Evolutionary conservation across 768 basidiomycete species (phyloP).

Genomic region (Chalciporus pseudorubinellus): DNA sequence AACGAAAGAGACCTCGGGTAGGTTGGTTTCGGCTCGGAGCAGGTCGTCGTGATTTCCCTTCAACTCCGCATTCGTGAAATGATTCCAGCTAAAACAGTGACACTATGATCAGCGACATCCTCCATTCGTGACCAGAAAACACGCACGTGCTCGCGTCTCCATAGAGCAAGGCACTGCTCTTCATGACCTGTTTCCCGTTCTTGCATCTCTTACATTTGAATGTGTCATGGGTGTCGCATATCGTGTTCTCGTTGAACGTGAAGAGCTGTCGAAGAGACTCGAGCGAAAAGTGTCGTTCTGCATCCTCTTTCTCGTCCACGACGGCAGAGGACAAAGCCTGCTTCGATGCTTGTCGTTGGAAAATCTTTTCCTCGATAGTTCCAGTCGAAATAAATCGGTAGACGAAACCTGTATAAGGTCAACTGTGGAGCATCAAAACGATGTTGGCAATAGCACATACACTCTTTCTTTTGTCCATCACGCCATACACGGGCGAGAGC

Average conservation of each 20-base stretch:
- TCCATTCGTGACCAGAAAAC: constrained; percentile 1
- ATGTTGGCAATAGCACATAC: constrained; percentile 46
- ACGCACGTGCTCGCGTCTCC: constrained; percentile 97
- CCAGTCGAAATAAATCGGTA: constrained; percentile 98
- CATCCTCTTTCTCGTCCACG: constrained; percentile 94
- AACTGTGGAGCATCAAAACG: neutral
- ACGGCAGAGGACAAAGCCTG: constrained; percentile 97
- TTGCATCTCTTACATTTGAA: constrained; percentile 95
- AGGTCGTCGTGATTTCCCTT: constrained; percentile 94
- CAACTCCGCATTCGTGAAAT: constrained; percentile 86
- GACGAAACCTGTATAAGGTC: constrained; percentile 70
- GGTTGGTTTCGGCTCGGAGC: constrained; percentile 82
- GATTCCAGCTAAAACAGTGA: constrained; percentile 77
- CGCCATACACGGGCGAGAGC: constrained; percentile 98
- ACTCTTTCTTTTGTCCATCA: constrained; percentile 99
- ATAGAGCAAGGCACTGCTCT: constrained; percentile 84
- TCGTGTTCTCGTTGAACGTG: constrained; percentile 80
- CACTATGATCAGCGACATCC: neutral
- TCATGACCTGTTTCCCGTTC: constrained; percentile 79
- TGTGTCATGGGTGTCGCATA: constrained; percentile 95
- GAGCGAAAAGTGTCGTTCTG: constrained; percentile 91
- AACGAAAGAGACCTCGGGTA: constrained; percentile 86
- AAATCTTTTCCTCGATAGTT: constrained; percentile 98
- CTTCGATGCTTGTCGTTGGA: constrained; percentile 95
- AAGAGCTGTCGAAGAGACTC: constrained; percentile 90